phyloP scores from a whole-genome alignment of 2,329 filamentous ascomycete species.

The Fragosphaeria purpurea region DNA sequence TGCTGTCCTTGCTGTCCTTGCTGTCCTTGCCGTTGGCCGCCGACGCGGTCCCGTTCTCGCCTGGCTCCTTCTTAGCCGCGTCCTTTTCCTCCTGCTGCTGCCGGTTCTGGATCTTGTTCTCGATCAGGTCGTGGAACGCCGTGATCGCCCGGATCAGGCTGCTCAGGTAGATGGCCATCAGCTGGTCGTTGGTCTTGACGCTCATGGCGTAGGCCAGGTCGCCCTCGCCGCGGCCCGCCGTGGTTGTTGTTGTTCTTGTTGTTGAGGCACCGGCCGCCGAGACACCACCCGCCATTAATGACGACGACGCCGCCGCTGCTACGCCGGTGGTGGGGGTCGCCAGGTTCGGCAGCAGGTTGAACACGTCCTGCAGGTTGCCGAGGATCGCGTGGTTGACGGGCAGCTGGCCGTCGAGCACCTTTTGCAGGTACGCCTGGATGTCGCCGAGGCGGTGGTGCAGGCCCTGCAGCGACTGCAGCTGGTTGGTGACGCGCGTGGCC shows the following conservation, averaged over 20 bases:
- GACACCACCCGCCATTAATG: slow-evolving; percentile 17
- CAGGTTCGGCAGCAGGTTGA: slow-evolving; percentile 95
- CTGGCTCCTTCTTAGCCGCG: slow-evolving; percentile 58
- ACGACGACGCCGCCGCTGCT: slow-evolving; percentile 26
- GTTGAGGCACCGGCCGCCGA: slow-evolving; percentile 25
- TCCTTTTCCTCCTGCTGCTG: slow-evolving; percentile 96
- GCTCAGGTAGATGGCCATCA: slow-evolving; percentile 96
- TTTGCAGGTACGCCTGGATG: slow-evolving; percentile 90
- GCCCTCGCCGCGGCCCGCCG: slow-evolving; percentile 51
- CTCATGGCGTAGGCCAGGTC: slow-evolving; percentile 95
- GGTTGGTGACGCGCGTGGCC: slow-evolving; percentile 92
- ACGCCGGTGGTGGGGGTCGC: slow-evolving; percentile 56
- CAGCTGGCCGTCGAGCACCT: slow-evolving; percentile 84
- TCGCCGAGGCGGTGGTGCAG: slow-evolving; percentile 89
- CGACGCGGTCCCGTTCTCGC: slow-evolving; percentile 33
- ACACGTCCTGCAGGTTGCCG: slow-evolving; percentile 97
- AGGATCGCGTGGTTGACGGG: slow-evolving; percentile 96
- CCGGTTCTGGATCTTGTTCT: slow-evolving; percentile 99
- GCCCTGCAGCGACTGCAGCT: slow-evolving; percentile 93
- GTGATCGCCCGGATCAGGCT: slow-evolving; percentile 96
- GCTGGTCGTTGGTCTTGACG: slow-evolving; percentile 97
- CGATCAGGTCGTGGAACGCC: slow-evolving; percentile 96
- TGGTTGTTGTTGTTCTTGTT: too few species aligned
- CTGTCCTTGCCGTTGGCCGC: slow-evolving; percentile 20
- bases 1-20: slow-evolving; percentile 29